Evolutionary conservation across 1,139 yeast genomes (phyloP), one percentile per base, ranked within the genome.

Genomic region (Yamadazyma pseudoaaseri): DNA sequence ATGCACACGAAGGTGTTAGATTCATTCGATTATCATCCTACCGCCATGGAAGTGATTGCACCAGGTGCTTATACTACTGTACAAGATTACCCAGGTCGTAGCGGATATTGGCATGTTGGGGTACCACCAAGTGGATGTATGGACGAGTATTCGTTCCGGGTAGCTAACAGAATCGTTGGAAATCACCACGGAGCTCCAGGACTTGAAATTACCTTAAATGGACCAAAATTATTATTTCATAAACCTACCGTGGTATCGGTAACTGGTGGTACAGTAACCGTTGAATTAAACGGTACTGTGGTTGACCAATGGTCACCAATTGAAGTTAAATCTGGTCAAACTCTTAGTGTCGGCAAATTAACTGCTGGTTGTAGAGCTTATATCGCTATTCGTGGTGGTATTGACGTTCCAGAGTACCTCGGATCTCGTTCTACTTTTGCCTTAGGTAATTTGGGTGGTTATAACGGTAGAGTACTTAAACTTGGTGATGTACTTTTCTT

Each of bases 91-190:
- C 97, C 97, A 10, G 97, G 97, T 39, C 81, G 97, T 68, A 71
- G 71, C 39, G 84, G 90, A 10, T 76, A 83, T 57, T 92, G 97
- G 97, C 73, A 70, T 47, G 65, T 84, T 48, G 98, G 98, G 57
- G 97, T 92, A 36, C 98, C 98, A 20, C 97, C 97, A 7, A 86
- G 96, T 24, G 98, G 98, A 30, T 96, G 97, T 43, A 92, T 92
- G 97, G 97, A 92, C 62, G 78, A 82, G 41, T 89, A 81, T 50
- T 80, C 97, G 2, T 90, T 89, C 67, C 75, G 96, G 54, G 58
- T 87, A 42, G 96, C 96, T 20, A 90, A 92, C 66, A 70, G 85
- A 55, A 79, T 86, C 53, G 97, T 92, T 34, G 97, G 97, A 41
- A 90, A 92, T 60, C 76, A 83, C 48, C 62, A 69, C 47, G 67